phyloP scores from a whole-genome alignment of 2,329 filamentous ascomycete genomes.

The Claviceps purpurea region DNA sequence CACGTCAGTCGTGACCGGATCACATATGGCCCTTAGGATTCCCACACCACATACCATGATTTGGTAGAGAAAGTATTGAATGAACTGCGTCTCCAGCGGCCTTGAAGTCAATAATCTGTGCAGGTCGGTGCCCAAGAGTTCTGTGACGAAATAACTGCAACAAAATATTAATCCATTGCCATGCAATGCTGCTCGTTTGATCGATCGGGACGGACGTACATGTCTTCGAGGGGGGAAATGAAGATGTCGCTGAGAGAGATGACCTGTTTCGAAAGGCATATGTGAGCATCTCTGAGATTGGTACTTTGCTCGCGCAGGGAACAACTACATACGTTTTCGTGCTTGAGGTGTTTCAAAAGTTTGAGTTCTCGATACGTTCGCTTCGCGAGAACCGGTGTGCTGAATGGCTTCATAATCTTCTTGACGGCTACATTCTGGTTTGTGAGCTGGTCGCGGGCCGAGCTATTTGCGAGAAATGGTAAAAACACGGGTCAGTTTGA shows the following conservation, averaged over 20 bases:
- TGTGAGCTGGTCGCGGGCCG: slow-evolving; percentile 94
- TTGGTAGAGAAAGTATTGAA: slow-evolving; percentile 99
- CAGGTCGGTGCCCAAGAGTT: slow-evolving; percentile 90
- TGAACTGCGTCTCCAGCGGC: slow-evolving; percentile 97
- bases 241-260: slow-evolving; percentile 99
- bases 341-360: slow-evolving; percentile 87
- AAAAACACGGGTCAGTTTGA: neutral
- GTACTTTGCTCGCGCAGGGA: neutral
- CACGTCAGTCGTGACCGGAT: slow-evolving; percentile 6
- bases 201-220: slow-evolving; percentile 43
- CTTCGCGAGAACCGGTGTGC: slow-evolving; percentile 96
- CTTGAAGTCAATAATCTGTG: slow-evolving; percentile 90
- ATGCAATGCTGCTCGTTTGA: slow-evolving; percentile 3
- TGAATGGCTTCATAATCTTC: slow-evolving; percentile 99
- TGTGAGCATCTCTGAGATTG: slow-evolving; percentile 1
- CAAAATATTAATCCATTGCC: slow-evolving; percentile 7
- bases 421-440: slow-evolving; percentile 95
- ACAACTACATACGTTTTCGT: slow-evolving; percentile 68
- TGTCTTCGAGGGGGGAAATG: slow-evolving; percentile 96
- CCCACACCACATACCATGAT: slow-evolving; percentile 55
- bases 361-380: slow-evolving; percentile 96
- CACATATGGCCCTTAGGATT: neutral
- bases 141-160: slow-evolving; percentile 87
- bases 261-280: slow-evolving; percentile 41
- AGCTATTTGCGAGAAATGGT: slow-evolving; percentile 40